Evolutionary conservation across 2,329 filamentous ascomycete genomes (phyloP), one percentile per base, ranked within the genome.

Genomic region (Daldinia sp.): DNA sequence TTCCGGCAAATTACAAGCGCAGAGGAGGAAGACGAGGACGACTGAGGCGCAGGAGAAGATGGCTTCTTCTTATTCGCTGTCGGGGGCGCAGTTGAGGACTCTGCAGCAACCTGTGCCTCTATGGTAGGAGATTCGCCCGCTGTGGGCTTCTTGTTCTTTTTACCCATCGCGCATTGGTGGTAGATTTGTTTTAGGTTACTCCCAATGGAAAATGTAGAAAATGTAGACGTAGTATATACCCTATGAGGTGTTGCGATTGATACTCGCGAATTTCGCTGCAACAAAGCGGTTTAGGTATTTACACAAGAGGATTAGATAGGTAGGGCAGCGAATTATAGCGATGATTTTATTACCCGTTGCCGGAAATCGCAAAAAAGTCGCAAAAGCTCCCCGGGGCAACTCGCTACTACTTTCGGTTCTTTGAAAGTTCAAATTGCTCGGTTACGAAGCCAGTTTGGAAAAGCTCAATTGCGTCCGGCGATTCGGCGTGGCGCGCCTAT

Each of bases 1-100:
- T 91, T 91, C 74, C 89, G 87, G 81, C 88, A 90, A 69, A 89
- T 89, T 57, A 88, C 86, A 48, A 90, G 80, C 44, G 86, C 81
- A 69, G 56, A 56, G 26, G 87, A 85, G 56, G 81, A 81, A 44
- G 82, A 80, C 20, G 79, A 79, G 55, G 78, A 74, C n/a, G 75
- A 51, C 53, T 68, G 64, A 28, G 72, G 65, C n/a, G 70, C 56
- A 10, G 70, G 41, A 35, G 70, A 63, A 33, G 69, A 33, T 42
- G 72, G 65, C 39, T 68, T 71, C 63, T 70, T 70, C 50, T 71
- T 74, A 63, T 58, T 70, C 46, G 70, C 66, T 39, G 65, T 68
- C 51, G 73, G 65, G 35, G 70, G 46, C 37, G 73, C 64, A 60
- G 76, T 79, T 33, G 73, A 54, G 50, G 61, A 41, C 18, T 54